Percentiles rank a stretch among this genome's conserved stretches.
Conservation (phyloP, 371 early-diverging fungal species). For the Mortierella sp. region DNA sequence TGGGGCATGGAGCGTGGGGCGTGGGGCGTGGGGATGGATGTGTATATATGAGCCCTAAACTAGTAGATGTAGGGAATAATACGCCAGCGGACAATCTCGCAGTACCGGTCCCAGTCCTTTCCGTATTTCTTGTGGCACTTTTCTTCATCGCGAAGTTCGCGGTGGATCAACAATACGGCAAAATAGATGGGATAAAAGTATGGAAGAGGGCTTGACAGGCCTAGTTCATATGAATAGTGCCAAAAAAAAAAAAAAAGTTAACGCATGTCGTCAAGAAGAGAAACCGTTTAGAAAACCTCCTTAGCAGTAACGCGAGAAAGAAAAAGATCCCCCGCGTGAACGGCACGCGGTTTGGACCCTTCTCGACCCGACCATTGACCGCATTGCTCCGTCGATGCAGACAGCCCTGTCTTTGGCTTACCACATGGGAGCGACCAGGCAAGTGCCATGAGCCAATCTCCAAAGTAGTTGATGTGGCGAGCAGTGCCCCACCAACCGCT, state of each 20-base stretch:
- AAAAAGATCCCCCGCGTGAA: conserved; percentile 22
- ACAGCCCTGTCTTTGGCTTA: conserved; percentile 4
- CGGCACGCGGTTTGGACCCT: conserved; percentile 34
- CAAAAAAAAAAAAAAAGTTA: not conserved
- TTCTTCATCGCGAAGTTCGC: conserved; percentile 88
- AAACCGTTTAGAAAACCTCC: not conserved
- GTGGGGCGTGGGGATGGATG: no score
- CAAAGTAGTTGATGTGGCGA: conserved; percentile 93
- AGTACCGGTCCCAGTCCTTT: conserved; percentile 91
- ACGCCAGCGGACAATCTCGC: conserved; percentile 82
- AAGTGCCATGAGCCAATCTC: conserved; percentile 89
- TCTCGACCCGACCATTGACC: conserved; percentile 26
- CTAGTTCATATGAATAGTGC: conserved; percentile 41
- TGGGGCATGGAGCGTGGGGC: no score
- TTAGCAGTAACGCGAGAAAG: not conserved
- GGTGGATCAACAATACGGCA: conserved; percentile 86
- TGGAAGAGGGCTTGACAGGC: conserved; percentile 80
- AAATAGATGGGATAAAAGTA: conserved; percentile 95
- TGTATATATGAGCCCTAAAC: not conserved
- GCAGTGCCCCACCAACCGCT: conserved; percentile 95
- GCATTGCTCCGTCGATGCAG: not conserved
- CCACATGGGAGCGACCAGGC: conserved; percentile 87
- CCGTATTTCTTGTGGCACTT: conserved; percentile 93
- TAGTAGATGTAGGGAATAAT: conserved; percentile 76
- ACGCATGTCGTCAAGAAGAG: not conserved